phyloP scores from a whole-genome alignment of 352 stramenopile species.

The Thalassiosira livingstoniorum region DNA sequence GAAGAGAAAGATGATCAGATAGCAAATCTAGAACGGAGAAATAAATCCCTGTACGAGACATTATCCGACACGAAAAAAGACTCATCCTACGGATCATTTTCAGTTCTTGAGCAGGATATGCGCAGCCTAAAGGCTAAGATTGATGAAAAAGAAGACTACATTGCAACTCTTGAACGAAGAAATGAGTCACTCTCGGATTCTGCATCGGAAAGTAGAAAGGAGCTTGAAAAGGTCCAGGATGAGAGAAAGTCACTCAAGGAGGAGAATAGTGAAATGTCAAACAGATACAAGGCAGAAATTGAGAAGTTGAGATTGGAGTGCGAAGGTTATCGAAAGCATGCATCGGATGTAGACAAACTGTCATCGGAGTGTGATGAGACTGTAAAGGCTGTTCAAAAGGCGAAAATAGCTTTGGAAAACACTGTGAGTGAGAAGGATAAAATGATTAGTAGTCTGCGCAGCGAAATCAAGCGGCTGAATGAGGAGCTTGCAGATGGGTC shows the following conservation, averaged over 20 bases:
- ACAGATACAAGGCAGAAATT: conserved; percentile 25
- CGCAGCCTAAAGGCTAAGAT: conserved; percentile 32
- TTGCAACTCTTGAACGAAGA: conserved; percentile 38
- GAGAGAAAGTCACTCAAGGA: conserved; percentile 28
- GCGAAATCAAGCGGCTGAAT: conserved; percentile 49
- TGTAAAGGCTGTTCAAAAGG: conserved; percentile 8
- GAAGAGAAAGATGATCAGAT: conserved; percentile 55
- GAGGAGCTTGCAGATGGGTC: conserved; percentile 52
- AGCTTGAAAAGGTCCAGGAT: conserved; percentile 13
- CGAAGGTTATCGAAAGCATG: conserved; percentile 27
- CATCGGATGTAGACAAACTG: conserved; percentile 12
- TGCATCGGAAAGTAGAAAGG: conserved; percentile 9
- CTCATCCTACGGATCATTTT: conserved; percentile 45
- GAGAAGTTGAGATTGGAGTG: conserved; percentile 22
- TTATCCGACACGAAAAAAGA: no score
- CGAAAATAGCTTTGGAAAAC: conserved; percentile 1
- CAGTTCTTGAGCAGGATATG: conserved; percentile 37
- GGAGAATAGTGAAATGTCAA: conserved; percentile 18
- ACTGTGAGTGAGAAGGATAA: neutral
- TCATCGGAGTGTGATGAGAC: conserved; percentile 24
- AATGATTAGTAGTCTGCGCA: neutral
- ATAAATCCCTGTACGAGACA: conserved; percentile 26
- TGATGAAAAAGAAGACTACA: conserved; percentile 54
- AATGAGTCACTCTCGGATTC: conserved; percentile 31
- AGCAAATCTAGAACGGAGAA: conserved; percentile 37